phyloP scores from a whole-genome alignment of 2,329 filamentous ascomycete species.

The Colletotrichum sojae region DNA sequence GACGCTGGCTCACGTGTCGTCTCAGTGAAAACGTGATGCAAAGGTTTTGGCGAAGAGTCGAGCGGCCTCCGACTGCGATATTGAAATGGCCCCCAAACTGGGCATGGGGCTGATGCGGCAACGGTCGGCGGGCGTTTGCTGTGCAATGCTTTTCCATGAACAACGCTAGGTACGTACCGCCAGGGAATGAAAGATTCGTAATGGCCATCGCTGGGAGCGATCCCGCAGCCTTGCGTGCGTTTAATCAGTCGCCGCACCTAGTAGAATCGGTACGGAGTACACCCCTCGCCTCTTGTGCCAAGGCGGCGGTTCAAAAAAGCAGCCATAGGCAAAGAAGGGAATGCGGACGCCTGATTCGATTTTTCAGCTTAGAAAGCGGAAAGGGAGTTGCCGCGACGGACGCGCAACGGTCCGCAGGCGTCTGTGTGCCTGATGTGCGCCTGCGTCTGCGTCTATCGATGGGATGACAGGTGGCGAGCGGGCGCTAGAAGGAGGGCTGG shows the following conservation, averaged over 20 bases:
- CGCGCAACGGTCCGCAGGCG: conserved; percentile 11
- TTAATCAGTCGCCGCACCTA: not conserved
- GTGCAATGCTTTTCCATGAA: not conserved
- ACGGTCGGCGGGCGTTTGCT: conserved; percentile 1
- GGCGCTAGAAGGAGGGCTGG: conserved; percentile 7
- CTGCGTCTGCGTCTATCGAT: conserved; percentile 18
- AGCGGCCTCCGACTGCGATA: conserved; percentile 27
- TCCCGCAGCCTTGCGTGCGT: conserved; percentile 20
- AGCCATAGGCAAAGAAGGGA: too few relatives aligned
- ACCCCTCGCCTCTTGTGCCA: too few relatives aligned
- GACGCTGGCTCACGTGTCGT: not conserved
- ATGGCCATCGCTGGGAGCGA: not conserved
- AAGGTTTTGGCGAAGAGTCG: not conserved
- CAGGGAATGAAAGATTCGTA: not conserved
- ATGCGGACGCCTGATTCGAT: not conserved
- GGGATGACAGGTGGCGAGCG: conserved; percentile 22
- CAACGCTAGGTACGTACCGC: not conserved
- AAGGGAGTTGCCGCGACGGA: conserved; percentile 5
- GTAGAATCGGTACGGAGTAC: too few relatives aligned
- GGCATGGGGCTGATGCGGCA: conserved; percentile 10
- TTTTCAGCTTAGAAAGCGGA: not conserved
- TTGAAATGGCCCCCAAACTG: conserved; percentile 21
- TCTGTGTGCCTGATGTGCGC: too few relatives aligned
- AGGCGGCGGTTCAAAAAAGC: too few relatives aligned
- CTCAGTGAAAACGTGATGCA: not conserved